Conservation (phyloP, 768 basidiomycete species). For the Asterophora parasitica region DNA sequence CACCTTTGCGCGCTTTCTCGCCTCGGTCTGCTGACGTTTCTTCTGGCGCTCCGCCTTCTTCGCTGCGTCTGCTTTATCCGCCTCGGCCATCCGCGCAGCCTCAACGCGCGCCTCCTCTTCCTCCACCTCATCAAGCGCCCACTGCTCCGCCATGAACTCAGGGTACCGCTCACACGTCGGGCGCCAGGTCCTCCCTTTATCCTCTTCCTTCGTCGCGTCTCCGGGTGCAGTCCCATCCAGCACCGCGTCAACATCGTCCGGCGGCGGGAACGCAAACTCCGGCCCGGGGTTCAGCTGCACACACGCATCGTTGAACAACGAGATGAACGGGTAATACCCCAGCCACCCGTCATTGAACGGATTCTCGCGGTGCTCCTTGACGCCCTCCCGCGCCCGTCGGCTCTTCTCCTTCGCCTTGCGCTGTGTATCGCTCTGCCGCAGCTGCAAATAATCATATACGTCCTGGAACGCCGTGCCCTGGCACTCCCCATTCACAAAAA, state of each 20-base stretch:
- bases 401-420: conserved; percentile 65
- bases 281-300: conserved; percentile 89
- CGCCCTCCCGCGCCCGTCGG: conserved; percentile 51
- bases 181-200: conserved; percentile 54
- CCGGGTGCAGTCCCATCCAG: conserved; percentile 29
- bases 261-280: conserved; percentile 75
- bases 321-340: conserved; percentile 95
- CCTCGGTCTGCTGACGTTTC: conserved; percentile 48
- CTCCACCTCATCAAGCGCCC: conserved; percentile 68
- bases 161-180: conserved; percentile 81
- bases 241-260: conserved; percentile 67
- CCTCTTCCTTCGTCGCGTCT: conserved; percentile 18
- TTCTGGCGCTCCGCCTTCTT: conserved; percentile 44
- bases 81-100: conserved; percentile 31
- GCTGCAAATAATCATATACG: conserved; percentile 84
- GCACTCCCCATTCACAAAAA: conserved; percentile 88
- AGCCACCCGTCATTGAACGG: conserved; percentile 90
- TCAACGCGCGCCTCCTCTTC: conserved; percentile 62
- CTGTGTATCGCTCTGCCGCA: conserved; percentile 57
- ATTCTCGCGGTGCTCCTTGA: conserved; percentile 76
- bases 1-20: conserved; percentile 45
- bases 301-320: conserved; percentile 85
- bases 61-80: conserved; percentile 41
- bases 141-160: conserved; percentile 83
- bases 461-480: conserved; percentile 84